Evolutionary conservation across 2,329 filamentous ascomycete species (phyloP).

Genomic region (Scorias spongiosa): DNA sequence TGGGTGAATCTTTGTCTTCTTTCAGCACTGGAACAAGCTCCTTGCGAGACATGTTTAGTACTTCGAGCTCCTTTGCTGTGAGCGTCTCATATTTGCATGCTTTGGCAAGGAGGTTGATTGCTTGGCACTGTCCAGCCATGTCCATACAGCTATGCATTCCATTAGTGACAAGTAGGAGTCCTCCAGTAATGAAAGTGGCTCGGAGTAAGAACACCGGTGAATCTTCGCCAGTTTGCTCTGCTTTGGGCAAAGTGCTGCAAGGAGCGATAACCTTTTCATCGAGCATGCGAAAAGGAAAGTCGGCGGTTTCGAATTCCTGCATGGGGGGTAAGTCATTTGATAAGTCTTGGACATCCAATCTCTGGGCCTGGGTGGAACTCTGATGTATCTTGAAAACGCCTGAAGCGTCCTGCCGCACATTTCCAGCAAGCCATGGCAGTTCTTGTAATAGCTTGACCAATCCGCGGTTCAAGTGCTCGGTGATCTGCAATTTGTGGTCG

Average conservation of each 20-base stretch:
- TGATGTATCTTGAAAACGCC: background rate
- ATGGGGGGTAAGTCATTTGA: background rate
- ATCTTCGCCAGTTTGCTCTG: background rate
- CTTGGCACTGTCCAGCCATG: constrained; percentile 3
- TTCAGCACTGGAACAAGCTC: background rate
- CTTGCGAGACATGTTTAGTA: background rate
- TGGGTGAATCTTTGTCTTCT: background rate
- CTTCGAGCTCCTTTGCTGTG: background rate
- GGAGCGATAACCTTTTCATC: constrained; percentile 3
- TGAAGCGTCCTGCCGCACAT: background rate
- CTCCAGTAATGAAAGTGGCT: constrained; percentile 4
- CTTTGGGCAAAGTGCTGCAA: constrained; percentile 1
- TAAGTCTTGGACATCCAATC: background rate
- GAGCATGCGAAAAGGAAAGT: constrained; percentile 3
- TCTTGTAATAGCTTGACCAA: background rate
- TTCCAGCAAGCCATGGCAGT: background rate
- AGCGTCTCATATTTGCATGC: constrained; percentile 4
- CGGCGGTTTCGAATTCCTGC: background rate
- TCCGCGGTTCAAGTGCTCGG: background rate
- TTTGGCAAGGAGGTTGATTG: constrained; percentile 4
- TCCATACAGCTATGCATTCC: constrained; percentile 6
- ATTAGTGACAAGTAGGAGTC: constrained; percentile 4
- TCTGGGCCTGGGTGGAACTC: background rate
- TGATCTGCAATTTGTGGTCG: background rate
- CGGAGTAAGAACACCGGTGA: constrained; percentile 5